Percentiles rank a stretch among this genome's conserved stretches.
Conservation (phyloP, 2,329 filamentous ascomycete genomes). For the Leptographium procerum region DNA sequence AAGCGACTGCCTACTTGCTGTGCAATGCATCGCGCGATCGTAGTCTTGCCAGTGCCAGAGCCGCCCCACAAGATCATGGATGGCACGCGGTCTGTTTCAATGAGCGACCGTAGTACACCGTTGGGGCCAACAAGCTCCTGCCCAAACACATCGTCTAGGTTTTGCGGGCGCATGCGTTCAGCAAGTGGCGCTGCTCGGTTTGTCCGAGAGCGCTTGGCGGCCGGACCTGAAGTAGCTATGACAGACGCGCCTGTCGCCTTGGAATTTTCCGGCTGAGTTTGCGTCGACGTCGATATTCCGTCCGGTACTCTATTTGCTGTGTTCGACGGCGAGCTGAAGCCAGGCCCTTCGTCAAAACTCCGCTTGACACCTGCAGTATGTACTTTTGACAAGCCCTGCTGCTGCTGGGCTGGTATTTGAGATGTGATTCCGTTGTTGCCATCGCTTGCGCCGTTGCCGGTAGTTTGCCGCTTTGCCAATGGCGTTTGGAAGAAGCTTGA, state of each 20-base stretch:
- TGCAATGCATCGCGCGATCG: constrained; percentile 85
- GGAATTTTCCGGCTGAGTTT: no score
- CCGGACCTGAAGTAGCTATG: constrained; percentile 15
- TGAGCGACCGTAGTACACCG: constrained; percentile 77
- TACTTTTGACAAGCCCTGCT: not conserved
- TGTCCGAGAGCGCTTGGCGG: constrained; percentile 55
- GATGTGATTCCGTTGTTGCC: constrained; percentile 11
- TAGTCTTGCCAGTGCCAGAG: constrained; percentile 75
- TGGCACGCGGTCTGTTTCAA: constrained; percentile 75
- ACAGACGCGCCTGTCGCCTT: not conserved
- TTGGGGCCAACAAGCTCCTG: constrained; percentile 80
- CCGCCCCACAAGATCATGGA: constrained; percentile 93
- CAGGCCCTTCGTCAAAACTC: constrained; percentile 43
- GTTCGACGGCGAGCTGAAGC: constrained; percentile 16
- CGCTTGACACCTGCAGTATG: constrained; percentile 34
- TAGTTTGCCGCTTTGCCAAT: constrained; percentile 41
- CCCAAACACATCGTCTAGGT: constrained; percentile 75
- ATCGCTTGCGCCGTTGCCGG: constrained; percentile 20
- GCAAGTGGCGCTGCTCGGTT: constrained; percentile 72
- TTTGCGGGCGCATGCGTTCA: constrained; percentile 82
- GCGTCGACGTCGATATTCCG: not conserved
- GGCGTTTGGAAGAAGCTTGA: constrained; percentile 53
- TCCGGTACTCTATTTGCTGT: not conserved
- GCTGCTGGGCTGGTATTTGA: constrained; percentile 1
- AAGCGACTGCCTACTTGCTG: constrained; percentile 73